These are phyloP conservation scores for Kondoa malvinella DNA, from an alignment of 768 basidiomycete species.

Conservation along the genomic window DNA sequence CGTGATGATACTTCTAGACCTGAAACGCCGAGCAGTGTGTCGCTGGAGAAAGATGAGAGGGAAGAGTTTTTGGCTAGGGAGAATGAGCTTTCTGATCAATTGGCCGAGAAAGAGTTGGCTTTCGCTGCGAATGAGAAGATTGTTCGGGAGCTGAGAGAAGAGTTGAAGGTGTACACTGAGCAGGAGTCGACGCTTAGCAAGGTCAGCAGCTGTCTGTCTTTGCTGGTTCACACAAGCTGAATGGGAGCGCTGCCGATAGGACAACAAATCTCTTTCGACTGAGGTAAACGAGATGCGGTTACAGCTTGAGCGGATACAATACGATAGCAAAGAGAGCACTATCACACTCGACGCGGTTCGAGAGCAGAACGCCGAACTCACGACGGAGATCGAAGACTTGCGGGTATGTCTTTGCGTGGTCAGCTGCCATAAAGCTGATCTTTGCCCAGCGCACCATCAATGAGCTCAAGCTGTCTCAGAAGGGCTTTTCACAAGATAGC, in stretches of 20 bases:
- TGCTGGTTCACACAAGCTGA: neutral
- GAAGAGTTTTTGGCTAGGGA: constrained; percentile 92
- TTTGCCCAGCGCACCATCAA: constrained; percentile 38
- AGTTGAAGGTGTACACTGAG: constrained; percentile 75
- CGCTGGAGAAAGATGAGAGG: constrained; percentile 85
- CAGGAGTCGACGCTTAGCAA: constrained; percentile 20
- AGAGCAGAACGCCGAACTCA: constrained; percentile 77
- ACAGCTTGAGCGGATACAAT: constrained; percentile 77
- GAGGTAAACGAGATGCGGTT: constrained; percentile 84
- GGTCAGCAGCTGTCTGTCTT: neutral
- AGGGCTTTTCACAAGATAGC: constrained; percentile 75
- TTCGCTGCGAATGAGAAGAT: constrained; percentile 66
- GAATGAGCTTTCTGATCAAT: constrained; percentile 83
- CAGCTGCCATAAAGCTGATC: neutral
- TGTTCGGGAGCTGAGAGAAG: constrained; percentile 71
- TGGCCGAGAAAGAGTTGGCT: constrained; percentile 76
- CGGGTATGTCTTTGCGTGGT: constrained; percentile 28
- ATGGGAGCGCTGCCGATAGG: constrained; percentile 36
- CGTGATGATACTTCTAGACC: constrained; percentile 57
- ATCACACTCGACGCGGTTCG: constrained; percentile 89
- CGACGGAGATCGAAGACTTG: constrained; percentile 74
- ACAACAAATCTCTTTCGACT: constrained; percentile 83
- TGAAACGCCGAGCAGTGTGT: constrained; percentile 74
- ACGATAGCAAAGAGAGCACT: constrained; percentile 84
- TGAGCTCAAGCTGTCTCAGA: constrained; percentile 63